These are phyloP conservation scores for Daldinia caldariorum DNA, from an alignment of 495 filamentous ascomycete species.

Conservation along the genomic window DNA sequence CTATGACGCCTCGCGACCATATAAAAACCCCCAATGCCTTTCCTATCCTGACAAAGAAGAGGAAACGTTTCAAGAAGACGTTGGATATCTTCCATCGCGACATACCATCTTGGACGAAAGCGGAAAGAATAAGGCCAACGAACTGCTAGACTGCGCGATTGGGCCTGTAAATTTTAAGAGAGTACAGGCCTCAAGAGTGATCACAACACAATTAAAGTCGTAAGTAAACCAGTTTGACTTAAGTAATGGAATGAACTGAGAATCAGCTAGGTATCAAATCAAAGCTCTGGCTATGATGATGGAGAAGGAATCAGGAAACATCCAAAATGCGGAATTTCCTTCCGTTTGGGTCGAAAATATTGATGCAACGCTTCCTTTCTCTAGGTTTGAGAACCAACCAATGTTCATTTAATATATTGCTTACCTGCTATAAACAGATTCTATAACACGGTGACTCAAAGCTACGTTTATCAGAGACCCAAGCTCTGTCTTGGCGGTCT, in stretches of 20 bases:
- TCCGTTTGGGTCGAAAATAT: constrained; percentile 21
- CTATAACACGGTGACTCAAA: constrained; percentile 27
- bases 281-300: constrained; percentile 32
- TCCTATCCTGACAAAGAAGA: constrained; percentile 7
- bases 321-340: constrained; percentile 21
- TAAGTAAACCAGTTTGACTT: not conserved
- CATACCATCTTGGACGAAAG: not conserved
- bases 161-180: constrained; percentile 20
- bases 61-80: not conserved
- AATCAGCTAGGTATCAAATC: constrained; percentile 15
- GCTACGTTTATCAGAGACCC: not conserved
- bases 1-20: constrained; percentile 18
- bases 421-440: constrained; percentile 22
- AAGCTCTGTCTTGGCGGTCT: constrained; percentile 30
- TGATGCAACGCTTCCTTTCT: not conserved
- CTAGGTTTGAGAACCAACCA: constrained; percentile 1
- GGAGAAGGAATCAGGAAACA: constrained; percentile 30
- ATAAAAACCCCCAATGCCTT: constrained; percentile 28
- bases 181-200: constrained; percentile 3
- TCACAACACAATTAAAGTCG: constrained; percentile 21
- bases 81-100: not conserved
- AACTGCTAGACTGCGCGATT: constrained; percentile 19
- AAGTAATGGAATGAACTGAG: not conserved
- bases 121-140: constrained; percentile 11
- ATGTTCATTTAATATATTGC: not conserved